These are phyloP conservation scores for Monotropa hypopitys DNA, from an alignment of 179 eudicot genomes.

Conservation along the genomic window DNA sequence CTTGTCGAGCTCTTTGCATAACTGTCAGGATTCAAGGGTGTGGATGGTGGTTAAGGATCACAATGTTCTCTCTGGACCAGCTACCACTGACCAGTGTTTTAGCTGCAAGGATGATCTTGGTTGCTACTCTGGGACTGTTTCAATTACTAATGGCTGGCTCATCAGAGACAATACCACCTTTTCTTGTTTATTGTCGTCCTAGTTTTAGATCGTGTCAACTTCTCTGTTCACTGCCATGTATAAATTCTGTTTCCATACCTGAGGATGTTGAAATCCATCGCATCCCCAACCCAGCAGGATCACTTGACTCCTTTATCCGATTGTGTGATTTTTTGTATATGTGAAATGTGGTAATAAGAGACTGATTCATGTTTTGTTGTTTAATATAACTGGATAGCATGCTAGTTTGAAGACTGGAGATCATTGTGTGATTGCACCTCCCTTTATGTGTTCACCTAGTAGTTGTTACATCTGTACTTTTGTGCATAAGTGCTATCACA, in stretches of 20 bases:
- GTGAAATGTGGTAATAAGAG: neutral
- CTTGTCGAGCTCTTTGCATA: conserved; percentile 15
- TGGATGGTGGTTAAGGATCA: conserved; percentile 52
- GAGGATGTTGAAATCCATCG: neutral
- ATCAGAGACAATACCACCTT: conserved; percentile 20
- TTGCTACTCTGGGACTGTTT: conserved; percentile 40
- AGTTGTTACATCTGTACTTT: neutral
- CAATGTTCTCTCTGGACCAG: conserved; percentile 49
- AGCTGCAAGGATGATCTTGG: conserved; percentile 24
- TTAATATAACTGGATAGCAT: neutral
- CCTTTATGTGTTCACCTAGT: neutral
- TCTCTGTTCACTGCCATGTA: neutral
- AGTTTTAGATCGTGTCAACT: neutral
- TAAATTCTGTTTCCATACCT: neutral
- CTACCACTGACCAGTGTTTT: conserved; percentile 37
- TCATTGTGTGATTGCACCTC: neutral
- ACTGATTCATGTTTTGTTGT: neutral
- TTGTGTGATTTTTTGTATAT: neutral
- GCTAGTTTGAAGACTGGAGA: neutral
- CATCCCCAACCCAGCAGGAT: neutral
- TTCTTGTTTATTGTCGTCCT: conserved; percentile 9
- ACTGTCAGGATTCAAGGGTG: conserved; percentile 42
- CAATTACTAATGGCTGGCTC: conserved; percentile 34
- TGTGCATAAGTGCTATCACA: neutral
- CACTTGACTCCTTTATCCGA: neutral